Conservation (phyloP, 192 early-diverging fungal genomes). For the Backusella westeae region DNA sequence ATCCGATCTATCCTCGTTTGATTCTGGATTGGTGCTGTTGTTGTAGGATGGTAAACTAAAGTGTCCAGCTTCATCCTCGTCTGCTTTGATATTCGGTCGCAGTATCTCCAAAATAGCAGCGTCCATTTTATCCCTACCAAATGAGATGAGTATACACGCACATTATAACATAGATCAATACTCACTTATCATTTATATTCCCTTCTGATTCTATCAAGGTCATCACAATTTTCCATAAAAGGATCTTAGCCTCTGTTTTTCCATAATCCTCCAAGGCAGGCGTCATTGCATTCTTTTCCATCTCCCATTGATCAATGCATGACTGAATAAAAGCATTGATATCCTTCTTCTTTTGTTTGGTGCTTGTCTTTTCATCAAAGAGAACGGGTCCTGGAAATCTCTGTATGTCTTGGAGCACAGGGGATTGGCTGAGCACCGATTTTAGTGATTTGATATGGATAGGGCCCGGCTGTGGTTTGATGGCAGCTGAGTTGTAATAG, state of each 20-base stretch:
- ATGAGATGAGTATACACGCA: background rate
- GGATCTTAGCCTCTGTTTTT: constrained; percentile 16
- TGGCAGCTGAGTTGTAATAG: constrained; percentile 29
- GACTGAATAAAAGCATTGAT: constrained; percentile 40
- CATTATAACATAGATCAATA: too few species aligned
- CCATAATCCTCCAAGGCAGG: constrained; percentile 4
- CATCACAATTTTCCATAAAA: constrained; percentile 65
- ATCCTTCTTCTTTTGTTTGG: constrained; percentile 50
- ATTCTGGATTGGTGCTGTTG: background rate
- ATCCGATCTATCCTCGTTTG: constrained; percentile 16
- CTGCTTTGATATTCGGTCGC: constrained; percentile 12
- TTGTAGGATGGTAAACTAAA: constrained; percentile 37
- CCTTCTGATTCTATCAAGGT: constrained; percentile 66
- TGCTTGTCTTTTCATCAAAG: constrained; percentile 44
- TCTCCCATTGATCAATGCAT: constrained; percentile 26
- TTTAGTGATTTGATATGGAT: constrained; percentile 50
- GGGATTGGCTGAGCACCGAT: constrained; percentile 27
- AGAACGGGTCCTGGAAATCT: constrained; percentile 59
- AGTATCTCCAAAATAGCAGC: constrained; percentile 46
- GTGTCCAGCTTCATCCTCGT: constrained; percentile 27
- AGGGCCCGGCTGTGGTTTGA: constrained; percentile 12
- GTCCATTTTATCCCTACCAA: constrained; percentile 41
- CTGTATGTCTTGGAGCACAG: constrained; percentile 22
- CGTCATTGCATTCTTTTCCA: background rate
- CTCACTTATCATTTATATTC: constrained; percentile 52